Base-by-base conservation (phyloP, 2,329 filamentous ascomycete genomes). In the Moelleriella libera region DNA sequence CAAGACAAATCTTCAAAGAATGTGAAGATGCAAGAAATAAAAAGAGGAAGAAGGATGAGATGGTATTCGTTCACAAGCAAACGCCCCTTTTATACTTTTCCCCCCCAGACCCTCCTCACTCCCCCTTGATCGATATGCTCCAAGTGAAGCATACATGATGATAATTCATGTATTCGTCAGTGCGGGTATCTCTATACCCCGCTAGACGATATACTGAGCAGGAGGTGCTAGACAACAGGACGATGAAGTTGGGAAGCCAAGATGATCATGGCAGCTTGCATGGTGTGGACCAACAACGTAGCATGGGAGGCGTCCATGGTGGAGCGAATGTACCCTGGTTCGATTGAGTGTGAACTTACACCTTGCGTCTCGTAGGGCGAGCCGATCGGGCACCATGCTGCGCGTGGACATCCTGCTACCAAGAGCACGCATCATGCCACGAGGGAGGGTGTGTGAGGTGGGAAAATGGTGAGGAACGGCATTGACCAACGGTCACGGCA, bases 21-120 rank as follows among this genome's bases (percentile, higher is more conserved):
- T 21, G 21, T 21, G 21, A 21, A 21, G 21, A 21, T 21, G 21
- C 2, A 21, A 3, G 47, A 50, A 45, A 50, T 47, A 47, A 51
- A 54, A 66, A 71, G 72, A 71, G 68, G 67, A 76, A 70, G 69
- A 75, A 72, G 66, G 68, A 75, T 67, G 60, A 60, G 49, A 52
- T 21, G 21, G 21, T 2, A 21, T 21, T 21, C 21, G 21, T 21
- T 21, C 21, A 21, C 21, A 21, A 21, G 21, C 21, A 21, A 21
- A 60, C 58, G 59, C 61, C 64, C 75, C 67, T 79, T 82, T 82
- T 82, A 82, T 82, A 82, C 68, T 71, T 75, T 70, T 76, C 61
- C 59, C 51, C 51, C n/a, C n/a, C 9, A 30, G 14, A 43, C 14
- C 42, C 42, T n/a, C 55, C 57, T 21, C 21, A 21, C 21, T 21